Conservation (phyloP, 805 yeast species). For the Hanseniaspora singularis region DNA sequence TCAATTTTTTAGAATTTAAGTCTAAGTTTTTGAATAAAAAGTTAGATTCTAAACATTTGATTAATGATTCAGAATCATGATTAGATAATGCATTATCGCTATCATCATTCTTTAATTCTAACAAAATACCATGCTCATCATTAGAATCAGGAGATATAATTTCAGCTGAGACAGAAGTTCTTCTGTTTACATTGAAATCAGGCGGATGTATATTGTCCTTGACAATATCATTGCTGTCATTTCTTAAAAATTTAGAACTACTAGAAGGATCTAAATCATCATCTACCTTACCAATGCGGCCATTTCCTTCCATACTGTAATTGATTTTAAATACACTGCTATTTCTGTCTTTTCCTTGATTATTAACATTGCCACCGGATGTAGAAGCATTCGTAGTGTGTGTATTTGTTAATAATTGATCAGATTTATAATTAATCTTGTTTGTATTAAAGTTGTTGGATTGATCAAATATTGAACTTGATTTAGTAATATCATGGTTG, state of each 20-base stretch:
- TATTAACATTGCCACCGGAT: not conserved
- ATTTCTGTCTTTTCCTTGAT: constrained; percentile 2
- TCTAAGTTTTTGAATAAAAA: constrained; percentile 79
- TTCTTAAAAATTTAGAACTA: not conserved
- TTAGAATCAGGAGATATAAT: constrained; percentile 61
- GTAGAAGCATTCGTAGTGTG: not conserved
- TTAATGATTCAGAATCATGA: constrained; percentile 56
- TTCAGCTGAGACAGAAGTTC: constrained; percentile 86
- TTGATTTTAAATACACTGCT: constrained; percentile 14
- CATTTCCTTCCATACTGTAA: constrained; percentile 8
- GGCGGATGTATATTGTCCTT: constrained; percentile 34
- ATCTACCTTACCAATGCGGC: not conserved
- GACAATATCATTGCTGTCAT: not conserved
- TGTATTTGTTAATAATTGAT: not conserved
- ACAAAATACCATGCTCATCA: constrained; percentile 50
- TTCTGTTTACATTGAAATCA: constrained; percentile 64
- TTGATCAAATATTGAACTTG: no score
- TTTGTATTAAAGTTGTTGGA: no score
- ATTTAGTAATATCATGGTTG: no score
- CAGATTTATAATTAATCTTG: no score
- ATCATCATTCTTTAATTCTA: not conserved
- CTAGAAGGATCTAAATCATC: constrained; percentile 13
- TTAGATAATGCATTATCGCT: constrained; percentile 39
- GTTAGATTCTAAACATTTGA: constrained; percentile 62
- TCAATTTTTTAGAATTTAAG: constrained; percentile 60